Evolutionary conservation across 129 eudicot genomes (phyloP).

Genomic region (Centaurea solstitialis): DNA sequence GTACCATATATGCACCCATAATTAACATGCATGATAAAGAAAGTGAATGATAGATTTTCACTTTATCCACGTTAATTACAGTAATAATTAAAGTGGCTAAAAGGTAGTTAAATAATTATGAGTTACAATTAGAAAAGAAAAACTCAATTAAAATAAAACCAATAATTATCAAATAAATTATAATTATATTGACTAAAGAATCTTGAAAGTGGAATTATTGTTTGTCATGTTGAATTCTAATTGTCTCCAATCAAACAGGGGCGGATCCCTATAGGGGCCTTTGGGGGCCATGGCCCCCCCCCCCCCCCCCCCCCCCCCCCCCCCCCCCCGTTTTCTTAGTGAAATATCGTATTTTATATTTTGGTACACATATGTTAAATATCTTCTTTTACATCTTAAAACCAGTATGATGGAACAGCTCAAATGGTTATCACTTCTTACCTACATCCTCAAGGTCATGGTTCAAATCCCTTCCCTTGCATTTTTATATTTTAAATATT

Average conservation of each 20-base stretch:
- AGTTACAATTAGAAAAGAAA: slow-evolving; percentile 1
- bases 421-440: too few species aligned
- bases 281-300: too few species aligned
- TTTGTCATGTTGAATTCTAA: slow-evolving; percentile 1
- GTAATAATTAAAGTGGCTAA: neutral
- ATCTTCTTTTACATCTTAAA: too few species aligned
- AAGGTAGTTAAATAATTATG: neutral
- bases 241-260: neutral
- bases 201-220: neutral
- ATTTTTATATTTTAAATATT: too few species aligned
- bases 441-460: too few species aligned
- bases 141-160: neutral
- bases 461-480: too few species aligned
- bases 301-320: too few species aligned
- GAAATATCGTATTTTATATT: too few species aligned
- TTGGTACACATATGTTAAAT: too few species aligned
- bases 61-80: slow-evolving; percentile 2
- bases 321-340: too few species aligned
- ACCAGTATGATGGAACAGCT: too few species aligned
- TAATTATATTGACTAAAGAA: slow-evolving; percentile 3
- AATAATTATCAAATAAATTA: neutral
- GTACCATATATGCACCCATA: neutral
- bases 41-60: slow-evolving; percentile 10
- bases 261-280: too few species aligned
- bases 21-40: slow-evolving; percentile 28